A percentile compares a stretch with the other conserved stretches of the same genome.
Evolutionary conservation across 2,329 filamentous ascomycete genomes (phyloP).

Genomic region (Myotisia sp.): DNA sequence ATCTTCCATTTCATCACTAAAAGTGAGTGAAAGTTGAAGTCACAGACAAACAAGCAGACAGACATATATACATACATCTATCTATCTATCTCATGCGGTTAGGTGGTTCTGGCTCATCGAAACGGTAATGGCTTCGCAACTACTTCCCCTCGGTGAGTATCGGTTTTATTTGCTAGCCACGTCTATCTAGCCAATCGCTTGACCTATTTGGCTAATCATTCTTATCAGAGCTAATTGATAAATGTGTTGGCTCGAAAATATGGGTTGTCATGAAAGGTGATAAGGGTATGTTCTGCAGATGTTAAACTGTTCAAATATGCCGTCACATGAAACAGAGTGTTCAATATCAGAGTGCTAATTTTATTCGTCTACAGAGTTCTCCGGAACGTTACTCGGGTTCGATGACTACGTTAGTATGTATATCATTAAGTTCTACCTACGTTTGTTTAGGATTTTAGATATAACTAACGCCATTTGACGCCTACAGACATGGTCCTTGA

Average conservation of each 20-base stretch:
- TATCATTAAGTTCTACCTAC: slow-evolving; percentile 5
- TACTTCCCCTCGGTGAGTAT: slow-evolving; percentile 52
- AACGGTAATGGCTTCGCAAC: slow-evolving; percentile 63
- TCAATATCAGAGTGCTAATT: slow-evolving; percentile 4
- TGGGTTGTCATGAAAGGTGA: slow-evolving; percentile 99
- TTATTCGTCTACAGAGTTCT: slow-evolving; percentile 56
- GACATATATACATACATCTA: neutral
- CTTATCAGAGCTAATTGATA: slow-evolving; percentile 80
- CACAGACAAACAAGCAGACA: no score
- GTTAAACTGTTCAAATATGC: neutral
- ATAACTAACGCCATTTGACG: neutral
- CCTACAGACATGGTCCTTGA: slow-evolving; percentile 86
- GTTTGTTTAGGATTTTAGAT: slow-evolving; percentile 13
- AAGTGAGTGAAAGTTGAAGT: no score
- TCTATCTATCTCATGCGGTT: no score
- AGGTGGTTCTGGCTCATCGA: no score
- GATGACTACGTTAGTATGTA: slow-evolving; percentile 99
- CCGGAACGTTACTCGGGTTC: slow-evolving; percentile 83
- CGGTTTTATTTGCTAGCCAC: neutral
- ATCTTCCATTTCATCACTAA: no score
- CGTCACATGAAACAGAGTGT: no score
- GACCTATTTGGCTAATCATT: slow-evolving; percentile 13
- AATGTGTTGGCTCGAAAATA: slow-evolving; percentile 92
- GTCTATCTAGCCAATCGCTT: neutral
- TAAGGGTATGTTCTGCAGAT: slow-evolving; percentile 51